A percentile compares a stretch with the other conserved stretches of the same genome.
Evolutionary conservation across 176 grass and related monocot species (phyloP).

Genomic region (Juncus inflexus): DNA sequence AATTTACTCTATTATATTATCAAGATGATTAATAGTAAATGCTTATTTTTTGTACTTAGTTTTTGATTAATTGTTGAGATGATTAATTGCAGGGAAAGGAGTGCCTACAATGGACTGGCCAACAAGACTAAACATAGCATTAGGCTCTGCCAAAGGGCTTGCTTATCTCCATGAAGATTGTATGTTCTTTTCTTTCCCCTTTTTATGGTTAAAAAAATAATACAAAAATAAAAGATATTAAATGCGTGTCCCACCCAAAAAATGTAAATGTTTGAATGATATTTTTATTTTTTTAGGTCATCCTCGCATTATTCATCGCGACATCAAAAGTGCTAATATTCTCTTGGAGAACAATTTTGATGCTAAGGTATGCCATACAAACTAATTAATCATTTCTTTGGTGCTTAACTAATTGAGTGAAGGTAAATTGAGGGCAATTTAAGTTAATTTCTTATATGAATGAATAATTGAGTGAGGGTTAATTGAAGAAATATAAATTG

Average conservation of each 20-base stretch:
- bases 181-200: slow-evolving; percentile 29
- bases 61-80: not conserved
- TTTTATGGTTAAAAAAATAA: not conserved
- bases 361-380: slow-evolving; percentile 48
- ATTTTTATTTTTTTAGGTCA: slow-evolving; percentile 39
- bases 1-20: not conserved
- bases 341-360: slow-evolving; percentile 90
- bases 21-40: not conserved
- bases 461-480: too few relatives aligned
- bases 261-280: too few relatives aligned
- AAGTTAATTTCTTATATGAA: too few relatives aligned
- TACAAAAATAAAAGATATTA: not conserved
- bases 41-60: not conserved
- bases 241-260: too few relatives aligned
- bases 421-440: too few relatives aligned
- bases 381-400: not conserved
- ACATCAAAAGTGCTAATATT: slow-evolving; percentile 94
- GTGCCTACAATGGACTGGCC: slow-evolving; percentile 66
- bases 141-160: slow-evolving; percentile 88
- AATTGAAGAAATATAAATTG: too few relatives aligned
- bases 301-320: slow-evolving; percentile 91
- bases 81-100: slow-evolving; percentile 39
- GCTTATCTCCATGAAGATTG: slow-evolving; percentile 98
- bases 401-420: too few relatives aligned
- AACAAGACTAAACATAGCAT: slow-evolving; percentile 69